Evolutionary conservation across 148 eudicot species (phyloP).

Genomic region (Camellia japonica): DNA sequence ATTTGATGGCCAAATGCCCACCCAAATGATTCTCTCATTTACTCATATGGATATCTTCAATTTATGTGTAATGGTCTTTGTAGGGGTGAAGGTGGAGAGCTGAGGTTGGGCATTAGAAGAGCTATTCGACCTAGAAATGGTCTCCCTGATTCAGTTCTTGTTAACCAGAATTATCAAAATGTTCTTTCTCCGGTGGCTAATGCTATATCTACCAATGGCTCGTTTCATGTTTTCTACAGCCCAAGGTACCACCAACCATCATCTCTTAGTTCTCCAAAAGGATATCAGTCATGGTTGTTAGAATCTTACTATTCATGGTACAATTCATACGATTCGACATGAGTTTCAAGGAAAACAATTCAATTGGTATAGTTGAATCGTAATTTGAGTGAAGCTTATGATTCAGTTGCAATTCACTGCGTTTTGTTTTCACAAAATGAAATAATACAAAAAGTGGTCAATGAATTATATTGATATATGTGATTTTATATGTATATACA

Average conservation of each 20-base stretch:
- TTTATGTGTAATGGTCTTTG: constrained; percentile 8
- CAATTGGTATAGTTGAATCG: too few species aligned
- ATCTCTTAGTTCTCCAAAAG: not conserved
- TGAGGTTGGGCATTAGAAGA: constrained; percentile 81
- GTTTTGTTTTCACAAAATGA: too few species aligned
- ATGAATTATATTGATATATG: too few species aligned
- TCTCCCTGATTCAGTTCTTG: constrained; percentile 56
- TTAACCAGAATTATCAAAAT: constrained; percentile 52
- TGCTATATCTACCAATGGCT: constrained; percentile 63
- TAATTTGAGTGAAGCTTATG: too few species aligned
- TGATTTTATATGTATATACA: too few species aligned
- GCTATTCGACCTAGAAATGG: constrained; percentile 72
- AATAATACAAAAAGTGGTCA: too few species aligned
- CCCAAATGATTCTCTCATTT: not conserved
- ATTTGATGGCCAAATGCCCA: not conserved
- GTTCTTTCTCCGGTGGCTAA: constrained; percentile 57
- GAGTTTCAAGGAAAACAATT: too few species aligned
- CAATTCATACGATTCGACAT: too few species aligned
- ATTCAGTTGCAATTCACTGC: too few species aligned
- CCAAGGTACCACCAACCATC: constrained; percentile 54
- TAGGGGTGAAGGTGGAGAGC: constrained; percentile 88
- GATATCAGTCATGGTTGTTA: not conserved
- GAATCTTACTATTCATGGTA: too few species aligned
- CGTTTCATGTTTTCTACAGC: constrained; percentile 67
- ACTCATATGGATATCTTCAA: constrained; percentile 18